These are phyloP conservation scores for Rubroboletus satanas DNA, from an alignment of 768 basidiomycete genomes.

Conservation along the genomic window DNA sequence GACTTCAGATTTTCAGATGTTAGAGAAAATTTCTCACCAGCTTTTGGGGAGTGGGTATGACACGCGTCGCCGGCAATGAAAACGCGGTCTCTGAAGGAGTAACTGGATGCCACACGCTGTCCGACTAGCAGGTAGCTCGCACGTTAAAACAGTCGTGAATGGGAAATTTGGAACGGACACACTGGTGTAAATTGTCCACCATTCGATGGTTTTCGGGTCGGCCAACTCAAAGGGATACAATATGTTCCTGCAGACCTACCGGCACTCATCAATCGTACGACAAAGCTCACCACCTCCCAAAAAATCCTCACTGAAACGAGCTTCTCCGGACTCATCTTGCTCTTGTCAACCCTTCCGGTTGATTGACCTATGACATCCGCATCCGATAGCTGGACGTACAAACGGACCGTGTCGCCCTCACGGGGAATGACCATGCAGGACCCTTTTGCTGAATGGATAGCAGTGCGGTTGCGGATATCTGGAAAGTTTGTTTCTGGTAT, in stretches of 20 bases:
- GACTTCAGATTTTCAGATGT: background rate
- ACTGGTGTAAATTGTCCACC: constrained; percentile 77
- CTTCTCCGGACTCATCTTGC: constrained; percentile 44
- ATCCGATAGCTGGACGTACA: constrained; percentile 67
- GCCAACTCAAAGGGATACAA: constrained; percentile 53
- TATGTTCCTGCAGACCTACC: constrained; percentile 51
- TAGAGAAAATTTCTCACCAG: constrained; percentile 35
- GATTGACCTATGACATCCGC: constrained; percentile 40
- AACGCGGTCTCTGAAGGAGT: constrained; percentile 56
- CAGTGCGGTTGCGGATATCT: constrained; percentile 62
- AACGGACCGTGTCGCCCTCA: constrained; percentile 60
- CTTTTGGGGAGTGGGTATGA: constrained; percentile 66
- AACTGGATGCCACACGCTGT: constrained; percentile 67
- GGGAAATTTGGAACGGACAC: constrained; percentile 17
- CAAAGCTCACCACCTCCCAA: too few relatives aligned
- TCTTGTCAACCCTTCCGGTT: constrained; percentile 53
- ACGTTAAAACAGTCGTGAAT: background rate
- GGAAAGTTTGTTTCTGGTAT: constrained; percentile 73
- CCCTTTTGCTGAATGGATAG: constrained; percentile 65
- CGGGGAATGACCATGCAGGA: constrained; percentile 75
- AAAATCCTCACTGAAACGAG: constrained; percentile 46
- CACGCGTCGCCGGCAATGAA: constrained; percentile 80
- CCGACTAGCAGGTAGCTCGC: constrained; percentile 44
- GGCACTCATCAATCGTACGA: background rate
- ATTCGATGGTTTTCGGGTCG: constrained; percentile 38